Conservation (phyloP, 257 asterid species). For the Cynanchum wilfordii region DNA sequence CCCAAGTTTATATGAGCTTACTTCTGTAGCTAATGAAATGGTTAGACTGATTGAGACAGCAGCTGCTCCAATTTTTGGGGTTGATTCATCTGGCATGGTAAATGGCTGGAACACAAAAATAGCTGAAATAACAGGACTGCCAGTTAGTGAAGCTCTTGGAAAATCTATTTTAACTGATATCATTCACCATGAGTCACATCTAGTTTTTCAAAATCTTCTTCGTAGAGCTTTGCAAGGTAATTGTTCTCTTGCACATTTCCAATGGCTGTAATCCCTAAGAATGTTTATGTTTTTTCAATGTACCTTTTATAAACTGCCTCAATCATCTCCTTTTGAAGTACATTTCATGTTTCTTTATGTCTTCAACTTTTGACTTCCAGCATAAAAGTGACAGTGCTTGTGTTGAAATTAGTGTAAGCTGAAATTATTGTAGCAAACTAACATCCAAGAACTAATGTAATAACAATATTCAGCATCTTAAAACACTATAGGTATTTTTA, state of each 20-base stretch:
- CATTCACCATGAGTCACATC: constrained; percentile 47
- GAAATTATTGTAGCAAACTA: not conserved
- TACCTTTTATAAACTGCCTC: not conserved
- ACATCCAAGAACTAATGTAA: not conserved
- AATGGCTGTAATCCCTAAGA: not conserved
- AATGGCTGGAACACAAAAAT: constrained; percentile 71
- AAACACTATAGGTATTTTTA: not conserved
- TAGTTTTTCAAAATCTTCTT: constrained; percentile 33
- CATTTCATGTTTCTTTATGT: no score
- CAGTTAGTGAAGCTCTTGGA: constrained; percentile 47
- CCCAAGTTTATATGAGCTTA: constrained; percentile 31
- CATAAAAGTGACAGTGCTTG: not conserved
- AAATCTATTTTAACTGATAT: constrained; percentile 38
- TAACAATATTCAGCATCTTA: not conserved
- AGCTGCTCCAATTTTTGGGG: constrained; percentile 60
- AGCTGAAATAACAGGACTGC: constrained; percentile 53
- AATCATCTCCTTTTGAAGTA: not conserved
- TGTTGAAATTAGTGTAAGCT: not conserved
- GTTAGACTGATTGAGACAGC: constrained; percentile 58
- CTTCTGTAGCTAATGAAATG: constrained; percentile 47
- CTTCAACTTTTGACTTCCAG: not conserved
- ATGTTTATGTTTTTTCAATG: not conserved
- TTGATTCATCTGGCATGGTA: constrained; percentile 43
- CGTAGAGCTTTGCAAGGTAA: constrained; percentile 53
- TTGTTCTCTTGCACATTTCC: not conserved